phyloP scores from a whole-genome alignment of 2,329 filamentous ascomycete genomes.

The Venturia effusa region DNA sequence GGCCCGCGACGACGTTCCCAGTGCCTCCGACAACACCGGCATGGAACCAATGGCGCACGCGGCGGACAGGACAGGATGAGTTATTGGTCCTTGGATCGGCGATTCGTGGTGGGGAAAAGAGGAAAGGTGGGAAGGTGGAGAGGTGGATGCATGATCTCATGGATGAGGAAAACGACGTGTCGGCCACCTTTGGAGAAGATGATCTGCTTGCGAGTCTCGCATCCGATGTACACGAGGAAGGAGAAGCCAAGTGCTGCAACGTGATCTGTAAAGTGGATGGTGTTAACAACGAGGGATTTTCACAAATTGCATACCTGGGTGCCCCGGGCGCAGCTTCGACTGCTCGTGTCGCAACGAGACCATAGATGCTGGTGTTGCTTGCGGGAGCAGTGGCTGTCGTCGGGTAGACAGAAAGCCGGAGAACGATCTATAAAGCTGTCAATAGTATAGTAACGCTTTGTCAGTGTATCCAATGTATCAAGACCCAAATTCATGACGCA shows the following conservation, averaged over 20 bases:
- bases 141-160: slow-evolving; percentile 12
- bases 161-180: neutral
- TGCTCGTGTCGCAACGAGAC: slow-evolving; percentile 8
- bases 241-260: slow-evolving; percentile 18
- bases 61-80: slow-evolving; percentile 46
- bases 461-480: too few relatives aligned
- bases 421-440: neutral
- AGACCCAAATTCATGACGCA: too few relatives aligned
- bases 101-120: slow-evolving; percentile 38
- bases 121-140: slow-evolving; percentile 14
- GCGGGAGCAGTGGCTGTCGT: slow-evolving; percentile 13
- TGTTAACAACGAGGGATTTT: slow-evolving; percentile 23
- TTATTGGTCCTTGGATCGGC: slow-evolving; percentile 46
- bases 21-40: slow-evolving; percentile 37
- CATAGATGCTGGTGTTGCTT: slow-evolving; percentile 9
- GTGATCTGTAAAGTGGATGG: slow-evolving; percentile 28
- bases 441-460: neutral
- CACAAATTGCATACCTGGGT: slow-evolving; percentile 21
- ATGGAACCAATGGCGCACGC: slow-evolving; percentile 47
- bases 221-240: slow-evolving; percentile 13
- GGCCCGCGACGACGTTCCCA: slow-evolving; percentile 29
- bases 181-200: too few relatives aligned
- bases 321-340: slow-evolving; percentile 1
- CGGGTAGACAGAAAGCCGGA: neutral
- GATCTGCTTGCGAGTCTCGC: too few relatives aligned